Base-by-base conservation (phyloP, 2,329 filamentous ascomycete genomes). In the Claviceps arundinis region DNA sequence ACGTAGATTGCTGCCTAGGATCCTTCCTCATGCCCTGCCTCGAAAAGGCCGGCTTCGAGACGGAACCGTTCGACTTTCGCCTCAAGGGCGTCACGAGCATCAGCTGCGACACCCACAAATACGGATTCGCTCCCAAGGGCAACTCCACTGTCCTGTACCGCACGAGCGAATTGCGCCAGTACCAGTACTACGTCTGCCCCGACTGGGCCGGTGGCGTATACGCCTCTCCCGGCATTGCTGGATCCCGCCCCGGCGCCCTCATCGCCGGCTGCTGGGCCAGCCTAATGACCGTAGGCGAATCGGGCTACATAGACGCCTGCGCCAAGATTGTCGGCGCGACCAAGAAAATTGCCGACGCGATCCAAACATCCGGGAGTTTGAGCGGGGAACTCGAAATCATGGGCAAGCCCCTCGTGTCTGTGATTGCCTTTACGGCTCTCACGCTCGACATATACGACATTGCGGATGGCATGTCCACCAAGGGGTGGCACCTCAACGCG, bases 201-300 rank as follows among this genome's bases (percentile, higher is more conserved):
- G 87, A 95, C 70, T 98, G 93, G 93, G 83, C 86, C 9, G 93
- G 93, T 54, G 93, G 93, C 61, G 89, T 98, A 8, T 98, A 98
- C 68, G 93, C 89, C 42, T 95, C 87, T 1, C 93, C 93, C 0
- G 87, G 85, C 5, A 87, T 97, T 50, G 91, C 93, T 1, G 93
- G 93, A 5, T 95, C 88, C 1, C 82, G 93, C 1, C 91, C 93
- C 0, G 93, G 93, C 47, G 90, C 93, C 2, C 76, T 98, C 52
- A 98, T 98, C 58, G 93, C 93, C 1, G 91, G 87, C 47, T 95
- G 90, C 74, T 98, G 94, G 93, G 84, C 90, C 2, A 89, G 82
- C 67, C 74, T 98, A 63, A 90, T 98, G 84, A 81, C 76, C 50
- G 80, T 94, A 34, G 93, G 93, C 56, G 88, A 95, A 68, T 73